Evolutionary conservation across 345 rosid species (phyloP), one percentile per base, ranked within the genome.

Genomic region (Durio zibethinus): DNA sequence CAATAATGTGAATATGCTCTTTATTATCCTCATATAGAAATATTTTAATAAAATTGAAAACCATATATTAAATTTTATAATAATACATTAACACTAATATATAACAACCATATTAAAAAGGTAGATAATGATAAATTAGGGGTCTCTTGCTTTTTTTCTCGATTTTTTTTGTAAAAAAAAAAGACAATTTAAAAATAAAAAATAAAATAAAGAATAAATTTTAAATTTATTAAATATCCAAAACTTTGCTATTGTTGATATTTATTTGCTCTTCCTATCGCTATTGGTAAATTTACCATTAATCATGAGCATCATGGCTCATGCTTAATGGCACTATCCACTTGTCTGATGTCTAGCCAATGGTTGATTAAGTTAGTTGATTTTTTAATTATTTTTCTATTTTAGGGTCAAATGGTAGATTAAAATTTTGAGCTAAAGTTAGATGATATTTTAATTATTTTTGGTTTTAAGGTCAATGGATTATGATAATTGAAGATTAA

Each of bases 231-330:
- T n/a, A n/a, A n/a, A n/a, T n/a, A n/a, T n/a, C n/a, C n/a, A n/a
- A n/a, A n/a, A n/a, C n/a, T n/a, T n/a, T n/a, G n/a, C n/a, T n/a
- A 21, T 36, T 10, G 16, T 56, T 56, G 40, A 52, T 72, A n/a
- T 48, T 47, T 72, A 10, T 35, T 36, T 45, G 60, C 70, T 50
- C 60, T 40, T 8, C 43, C 33, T n/a, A 8, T 15, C 23, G 62
- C 61, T 50, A 14, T 72, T 16, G 81, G 67, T 65, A 71, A 64
- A 78, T 66, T 80, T 70, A 78, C 82, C 80, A 1, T 56, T 52
- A 0, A 36, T 36, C 38, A 36, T 36, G 38, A n/a, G 38, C 73
- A 82, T 80, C 60, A 82, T 76, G 57, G 1, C 79, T 76, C 79
- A 80, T 80, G 60, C 67, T 70, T 72, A 52, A 10, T 68, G 57